phyloP scores from a whole-genome alignment of 192 early-diverging fungal genomes.

The Borealophlyctis nickersoniae region DNA sequence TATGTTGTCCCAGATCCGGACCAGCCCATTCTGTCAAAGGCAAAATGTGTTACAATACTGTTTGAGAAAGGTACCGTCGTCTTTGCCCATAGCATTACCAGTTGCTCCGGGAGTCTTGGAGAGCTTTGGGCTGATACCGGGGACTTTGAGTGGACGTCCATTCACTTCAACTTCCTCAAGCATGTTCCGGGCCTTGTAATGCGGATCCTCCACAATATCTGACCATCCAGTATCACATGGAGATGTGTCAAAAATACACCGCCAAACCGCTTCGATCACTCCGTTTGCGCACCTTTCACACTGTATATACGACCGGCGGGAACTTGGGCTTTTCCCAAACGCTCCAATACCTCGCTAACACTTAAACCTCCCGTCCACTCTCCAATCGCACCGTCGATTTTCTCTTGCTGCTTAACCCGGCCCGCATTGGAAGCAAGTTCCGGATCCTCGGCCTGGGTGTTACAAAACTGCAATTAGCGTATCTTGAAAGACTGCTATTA shows the following conservation, averaged over 20 bases:
- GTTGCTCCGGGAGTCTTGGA: not conserved
- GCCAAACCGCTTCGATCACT: no score
- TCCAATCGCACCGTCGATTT: not conserved
- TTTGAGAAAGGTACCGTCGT: no score
- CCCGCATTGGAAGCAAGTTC: not conserved
- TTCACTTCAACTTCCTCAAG: not conserved
- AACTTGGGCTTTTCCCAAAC: not conserved
- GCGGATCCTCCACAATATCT: not conserved
- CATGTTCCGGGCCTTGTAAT: not conserved
- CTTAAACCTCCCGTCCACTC: not conserved
- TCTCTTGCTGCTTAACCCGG: not conserved
- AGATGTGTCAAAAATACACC: no score
- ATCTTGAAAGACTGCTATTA: no score
- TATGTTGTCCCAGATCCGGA: not conserved
- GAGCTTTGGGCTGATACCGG: not conserved
- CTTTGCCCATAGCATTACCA: no score
- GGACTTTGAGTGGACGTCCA: not conserved
- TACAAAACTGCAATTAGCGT: not conserved
- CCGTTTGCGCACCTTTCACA: not conserved
- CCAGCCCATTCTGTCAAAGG: conserved; percentile 1
- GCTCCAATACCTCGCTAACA: not conserved
- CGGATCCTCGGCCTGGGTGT: not conserved
- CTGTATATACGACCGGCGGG: not conserved
- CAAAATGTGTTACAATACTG: no score
- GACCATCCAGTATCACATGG: no score